Evolutionary conservation across 2,329 filamentous ascomycete species (phyloP).

Genomic region (Biscogniauxia marginata): DNA sequence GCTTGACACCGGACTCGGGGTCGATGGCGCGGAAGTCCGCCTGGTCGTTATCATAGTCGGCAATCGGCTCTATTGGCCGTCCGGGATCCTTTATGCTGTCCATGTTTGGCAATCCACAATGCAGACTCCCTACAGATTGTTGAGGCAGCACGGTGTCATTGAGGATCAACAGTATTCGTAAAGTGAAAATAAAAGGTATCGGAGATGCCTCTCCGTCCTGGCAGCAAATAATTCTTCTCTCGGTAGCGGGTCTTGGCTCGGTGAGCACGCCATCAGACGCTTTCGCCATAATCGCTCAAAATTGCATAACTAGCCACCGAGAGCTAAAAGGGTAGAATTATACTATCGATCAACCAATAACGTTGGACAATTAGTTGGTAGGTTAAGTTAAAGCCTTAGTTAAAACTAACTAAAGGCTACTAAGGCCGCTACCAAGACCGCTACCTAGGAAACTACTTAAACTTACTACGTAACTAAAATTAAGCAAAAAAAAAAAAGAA

Average conservation of each 20-base stretch:
- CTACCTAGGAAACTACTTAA: no score
- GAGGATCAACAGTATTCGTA: neutral
- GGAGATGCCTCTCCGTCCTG: neutral
- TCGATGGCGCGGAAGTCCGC: constrained; percentile 49
- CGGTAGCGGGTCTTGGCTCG: neutral
- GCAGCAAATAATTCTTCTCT: neutral
- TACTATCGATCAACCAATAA: no score
- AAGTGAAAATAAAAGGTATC: neutral
- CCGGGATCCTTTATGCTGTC: constrained; percentile 5
- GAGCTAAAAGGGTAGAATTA: neutral
- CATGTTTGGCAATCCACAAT: constrained; percentile 6
- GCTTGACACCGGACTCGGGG: constrained; percentile 64
- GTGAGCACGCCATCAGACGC: neutral
- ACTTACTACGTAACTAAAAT: no score
- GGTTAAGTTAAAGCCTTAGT: no score
- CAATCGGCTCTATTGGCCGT: constrained; percentile 7
- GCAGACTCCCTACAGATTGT: neutral
- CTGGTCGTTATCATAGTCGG: constrained; percentile 14
- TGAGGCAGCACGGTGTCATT: neutral
- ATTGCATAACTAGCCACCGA: neutral
- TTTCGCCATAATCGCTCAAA: neutral
- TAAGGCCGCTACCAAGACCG: no score
- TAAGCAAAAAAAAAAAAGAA: no score
- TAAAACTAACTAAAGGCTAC: no score
- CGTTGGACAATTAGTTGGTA: no score